These are phyloP conservation scores for Suillus subaureus DNA, from an alignment of 768 basidiomycete species.

Conservation along the genomic window DNA sequence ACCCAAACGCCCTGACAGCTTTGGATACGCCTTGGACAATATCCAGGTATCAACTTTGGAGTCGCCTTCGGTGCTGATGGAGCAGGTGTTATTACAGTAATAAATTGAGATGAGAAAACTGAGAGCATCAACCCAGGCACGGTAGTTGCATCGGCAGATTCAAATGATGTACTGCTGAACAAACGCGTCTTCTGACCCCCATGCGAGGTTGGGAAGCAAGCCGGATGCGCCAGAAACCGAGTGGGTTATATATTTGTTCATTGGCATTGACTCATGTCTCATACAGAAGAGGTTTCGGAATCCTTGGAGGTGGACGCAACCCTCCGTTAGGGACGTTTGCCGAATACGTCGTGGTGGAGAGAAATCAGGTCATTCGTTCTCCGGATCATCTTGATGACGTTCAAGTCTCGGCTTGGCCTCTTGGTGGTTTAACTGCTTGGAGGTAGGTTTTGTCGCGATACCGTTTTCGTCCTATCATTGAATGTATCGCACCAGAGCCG, in stretches of 20 bases:
- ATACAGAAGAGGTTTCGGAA: slow-evolving; percentile 51
- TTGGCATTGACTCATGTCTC: neutral
- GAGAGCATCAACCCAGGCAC: slow-evolving; percentile 44
- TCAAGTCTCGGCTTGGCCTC: slow-evolving; percentile 75
- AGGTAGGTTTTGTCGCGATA: slow-evolving; percentile 48
- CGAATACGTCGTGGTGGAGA: slow-evolving; percentile 74
- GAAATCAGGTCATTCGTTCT: slow-evolving; percentile 63
- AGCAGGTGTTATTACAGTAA: slow-evolving; percentile 50
- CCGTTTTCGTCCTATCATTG: neutral
- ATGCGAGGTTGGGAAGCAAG: slow-evolving; percentile 74
- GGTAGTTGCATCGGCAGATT: slow-evolving; percentile 58
- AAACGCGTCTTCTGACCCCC: slow-evolving; percentile 77
- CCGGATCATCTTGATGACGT: slow-evolving; percentile 70
- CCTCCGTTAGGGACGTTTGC: slow-evolving; percentile 72
- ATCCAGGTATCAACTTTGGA: slow-evolving; percentile 63
- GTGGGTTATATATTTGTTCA: slow-evolving; percentile 38
- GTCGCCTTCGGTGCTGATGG: slow-evolving; percentile 72
- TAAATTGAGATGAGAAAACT: neutral
- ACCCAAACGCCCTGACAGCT: slow-evolving; percentile 43
- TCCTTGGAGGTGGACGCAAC: slow-evolving; percentile 60
- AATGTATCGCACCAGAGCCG: slow-evolving; percentile 47
- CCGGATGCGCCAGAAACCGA: slow-evolving; percentile 65
- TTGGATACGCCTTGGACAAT: slow-evolving; percentile 72
- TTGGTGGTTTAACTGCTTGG: slow-evolving; percentile 83
- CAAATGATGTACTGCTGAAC: slow-evolving; percentile 56